Conservation (phyloP, 2,329 filamentous ascomycete species). For the Zymoseptoria brevis region DNA sequence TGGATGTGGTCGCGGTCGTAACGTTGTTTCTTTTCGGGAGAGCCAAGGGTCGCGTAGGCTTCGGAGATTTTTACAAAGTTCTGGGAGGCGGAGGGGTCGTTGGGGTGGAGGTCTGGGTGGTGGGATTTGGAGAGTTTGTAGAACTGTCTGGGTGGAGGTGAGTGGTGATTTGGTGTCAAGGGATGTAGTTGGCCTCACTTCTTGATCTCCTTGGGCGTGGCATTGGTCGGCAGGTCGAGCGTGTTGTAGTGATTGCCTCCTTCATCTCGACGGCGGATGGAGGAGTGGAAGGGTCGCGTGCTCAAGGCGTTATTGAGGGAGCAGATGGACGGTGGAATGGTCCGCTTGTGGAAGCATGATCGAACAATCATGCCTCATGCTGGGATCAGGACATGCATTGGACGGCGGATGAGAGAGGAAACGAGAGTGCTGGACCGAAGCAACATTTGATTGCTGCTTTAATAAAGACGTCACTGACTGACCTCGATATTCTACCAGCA, state of each 20-base stretch:
- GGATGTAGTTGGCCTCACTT: too few relatives aligned
- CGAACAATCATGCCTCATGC: slow-evolving; percentile 25
- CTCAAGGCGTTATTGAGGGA: not conserved
- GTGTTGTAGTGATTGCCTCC: slow-evolving; percentile 68
- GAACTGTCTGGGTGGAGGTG: slow-evolving; percentile 47
- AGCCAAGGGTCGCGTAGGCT: slow-evolving; percentile 27
- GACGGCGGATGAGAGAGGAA: not conserved
- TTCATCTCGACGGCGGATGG: slow-evolving; percentile 12
- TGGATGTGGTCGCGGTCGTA: slow-evolving; percentile 68
- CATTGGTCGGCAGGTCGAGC: slow-evolving; percentile 61
- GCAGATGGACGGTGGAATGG: slow-evolving; percentile 12
- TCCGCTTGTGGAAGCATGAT: slow-evolving; percentile 23
- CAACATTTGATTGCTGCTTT: not conserved
- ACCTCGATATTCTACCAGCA: not conserved
- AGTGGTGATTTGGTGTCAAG: too few relatives aligned
- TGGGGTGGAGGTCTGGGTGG: slow-evolving; percentile 84
- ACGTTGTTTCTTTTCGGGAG: slow-evolving; percentile 62
- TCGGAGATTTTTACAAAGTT: slow-evolving; percentile 51
- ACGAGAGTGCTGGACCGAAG: not conserved
- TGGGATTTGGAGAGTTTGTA: slow-evolving; percentile 84
- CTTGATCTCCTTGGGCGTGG: slow-evolving; percentile 72
- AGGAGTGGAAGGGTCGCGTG: slow-evolving; percentile 18
- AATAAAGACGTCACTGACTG: not conserved
- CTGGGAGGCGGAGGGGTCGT: slow-evolving; percentile 61
- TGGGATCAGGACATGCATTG: not conserved